phyloP scores from a whole-genome alignment of 2,329 filamentous ascomycete species.

The Calonectria montana region DNA sequence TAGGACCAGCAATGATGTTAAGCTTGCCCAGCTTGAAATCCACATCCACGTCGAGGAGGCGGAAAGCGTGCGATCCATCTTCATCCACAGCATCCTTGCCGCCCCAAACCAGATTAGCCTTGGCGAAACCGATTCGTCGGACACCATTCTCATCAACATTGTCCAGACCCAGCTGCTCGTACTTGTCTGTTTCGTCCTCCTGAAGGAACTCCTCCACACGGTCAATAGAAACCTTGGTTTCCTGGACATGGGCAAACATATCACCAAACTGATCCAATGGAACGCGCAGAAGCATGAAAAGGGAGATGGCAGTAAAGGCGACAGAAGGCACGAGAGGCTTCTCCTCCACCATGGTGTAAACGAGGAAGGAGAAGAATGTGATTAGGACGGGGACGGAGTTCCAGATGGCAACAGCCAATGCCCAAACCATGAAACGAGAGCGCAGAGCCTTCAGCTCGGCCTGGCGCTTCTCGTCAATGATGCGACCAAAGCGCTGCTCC shows the following conservation, averaged over 20 bases:
- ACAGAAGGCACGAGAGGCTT: constrained; percentile 92
- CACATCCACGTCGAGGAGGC: constrained; percentile 84
- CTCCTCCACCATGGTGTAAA: constrained; percentile 90
- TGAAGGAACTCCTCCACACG: constrained; percentile 94
- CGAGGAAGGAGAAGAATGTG: constrained; percentile 94
- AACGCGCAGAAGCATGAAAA: constrained; percentile 93
- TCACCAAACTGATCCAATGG: constrained; percentile 96
- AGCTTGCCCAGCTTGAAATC: constrained; percentile 87
- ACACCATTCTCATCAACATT: constrained; percentile 76
- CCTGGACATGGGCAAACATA: constrained; percentile 98
- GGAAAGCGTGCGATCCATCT: constrained; percentile 80
- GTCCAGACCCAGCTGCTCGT: constrained; percentile 80
- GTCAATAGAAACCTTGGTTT: constrained; percentile 96
- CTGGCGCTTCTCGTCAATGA: constrained; percentile 89
- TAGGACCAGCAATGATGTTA: constrained; percentile 93
- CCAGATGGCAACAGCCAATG: constrained; percentile 92
- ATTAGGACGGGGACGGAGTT: constrained; percentile 95
- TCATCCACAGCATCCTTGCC: constrained; percentile 70
- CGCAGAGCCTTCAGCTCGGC: constrained; percentile 83
- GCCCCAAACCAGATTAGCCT: constrained; percentile 92
- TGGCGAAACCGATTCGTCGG: constrained; percentile 83
- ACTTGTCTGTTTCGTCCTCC: constrained; percentile 97
- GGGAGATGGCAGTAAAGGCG: constrained; percentile 94
- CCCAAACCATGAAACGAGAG: constrained; percentile 90
- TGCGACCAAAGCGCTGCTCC: constrained; percentile 89